Evolutionary conservation across 2,329 filamentous ascomycete species (phyloP).

Genomic region (Aureobasidium sp.): DNA sequence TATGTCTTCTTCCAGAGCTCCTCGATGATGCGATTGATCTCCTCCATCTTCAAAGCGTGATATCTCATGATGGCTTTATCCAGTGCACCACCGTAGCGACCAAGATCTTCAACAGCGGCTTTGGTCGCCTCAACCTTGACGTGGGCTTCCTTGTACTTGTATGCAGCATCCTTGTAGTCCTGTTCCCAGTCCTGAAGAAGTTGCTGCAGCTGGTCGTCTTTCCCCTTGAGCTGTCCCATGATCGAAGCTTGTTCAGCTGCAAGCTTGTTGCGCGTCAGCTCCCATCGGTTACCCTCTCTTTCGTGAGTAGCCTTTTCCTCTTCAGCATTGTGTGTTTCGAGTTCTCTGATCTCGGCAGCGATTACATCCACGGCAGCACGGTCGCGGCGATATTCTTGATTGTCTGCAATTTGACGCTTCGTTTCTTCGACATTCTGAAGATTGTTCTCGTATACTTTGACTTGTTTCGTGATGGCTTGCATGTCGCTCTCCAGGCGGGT

Average conservation of each 20-base stretch:
- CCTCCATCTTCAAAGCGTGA: conserved; percentile 93
- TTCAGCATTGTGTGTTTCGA: conserved; percentile 73
- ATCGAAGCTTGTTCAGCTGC: conserved; percentile 66
- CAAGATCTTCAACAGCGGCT: conserved; percentile 84
- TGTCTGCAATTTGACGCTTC: conserved; percentile 82
- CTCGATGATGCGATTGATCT: conserved; percentile 89
- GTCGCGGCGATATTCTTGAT: conserved; percentile 76
- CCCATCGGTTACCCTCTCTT: conserved; percentile 59
- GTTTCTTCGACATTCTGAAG: conserved; percentile 73
- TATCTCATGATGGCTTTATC: conserved; percentile 98
- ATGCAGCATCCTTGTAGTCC: conserved; percentile 76
- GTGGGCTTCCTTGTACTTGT: conserved; percentile 77
- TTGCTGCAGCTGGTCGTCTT: conserved; percentile 70
- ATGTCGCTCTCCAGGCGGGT: conserved; percentile 61
- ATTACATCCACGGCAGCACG: conserved; percentile 61
- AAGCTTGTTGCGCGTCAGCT: conserved; percentile 61
- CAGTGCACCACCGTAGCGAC: conserved; percentile 71
- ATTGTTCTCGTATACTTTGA: conserved; percentile 71
- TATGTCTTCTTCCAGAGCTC: conserved; percentile 98
- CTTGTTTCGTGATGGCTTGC: conserved; percentile 56
- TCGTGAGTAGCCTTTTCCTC: conserved; percentile 73
- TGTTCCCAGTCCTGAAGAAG: conserved; percentile 74
- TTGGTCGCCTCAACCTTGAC: conserved; percentile 88
- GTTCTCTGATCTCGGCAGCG: conserved; percentile 60
- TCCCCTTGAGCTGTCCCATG: conserved; percentile 72